Evolutionary conservation across 2,329 filamentous ascomycete genomes (phyloP).

Genomic region (Sporothrix globosa): DNA sequence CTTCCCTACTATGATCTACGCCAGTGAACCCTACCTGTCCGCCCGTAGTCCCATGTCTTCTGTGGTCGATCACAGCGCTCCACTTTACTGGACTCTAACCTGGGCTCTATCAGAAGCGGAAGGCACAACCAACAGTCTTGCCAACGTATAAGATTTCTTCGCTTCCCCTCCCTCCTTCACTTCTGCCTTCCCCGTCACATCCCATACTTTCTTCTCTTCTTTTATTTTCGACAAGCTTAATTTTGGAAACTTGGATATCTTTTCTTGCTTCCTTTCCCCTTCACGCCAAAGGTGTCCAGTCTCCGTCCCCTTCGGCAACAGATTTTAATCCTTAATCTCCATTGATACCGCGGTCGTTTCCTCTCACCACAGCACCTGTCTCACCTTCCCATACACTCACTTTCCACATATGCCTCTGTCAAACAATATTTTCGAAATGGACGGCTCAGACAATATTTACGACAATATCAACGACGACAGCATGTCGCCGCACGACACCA

Average conservation of each 20-base stretch:
- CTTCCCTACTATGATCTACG: conserved; percentile 13
- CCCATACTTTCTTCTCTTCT: neutral
- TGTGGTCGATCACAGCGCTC: neutral
- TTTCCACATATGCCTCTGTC: neutral
- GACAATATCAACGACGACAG: neutral
- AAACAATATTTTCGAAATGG: conserved; percentile 15
- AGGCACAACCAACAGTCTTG: neutral
- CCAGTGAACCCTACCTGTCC: conserved; percentile 10
- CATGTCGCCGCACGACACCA: conserved; percentile 7
- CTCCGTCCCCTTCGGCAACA: neutral
- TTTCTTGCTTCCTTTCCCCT: conserved; percentile 10
- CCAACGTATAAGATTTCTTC: conserved; percentile 10
- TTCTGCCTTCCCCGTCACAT: neutral
- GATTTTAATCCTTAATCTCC: neutral
- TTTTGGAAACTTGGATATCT: neutral
- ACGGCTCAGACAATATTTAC: neutral
- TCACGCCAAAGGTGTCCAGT: neutral
- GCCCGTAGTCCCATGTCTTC: neutral
- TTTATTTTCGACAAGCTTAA: neutral
- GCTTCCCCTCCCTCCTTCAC: neutral
- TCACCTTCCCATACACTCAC: neutral
- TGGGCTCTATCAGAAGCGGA: neutral
- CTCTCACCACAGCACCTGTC: neutral
- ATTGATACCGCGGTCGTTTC: neutral
- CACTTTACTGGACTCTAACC: neutral